Base-by-base conservation (phyloP, 1,139 yeast genomes). In the Blastobotrys buckinghamii region DNA sequence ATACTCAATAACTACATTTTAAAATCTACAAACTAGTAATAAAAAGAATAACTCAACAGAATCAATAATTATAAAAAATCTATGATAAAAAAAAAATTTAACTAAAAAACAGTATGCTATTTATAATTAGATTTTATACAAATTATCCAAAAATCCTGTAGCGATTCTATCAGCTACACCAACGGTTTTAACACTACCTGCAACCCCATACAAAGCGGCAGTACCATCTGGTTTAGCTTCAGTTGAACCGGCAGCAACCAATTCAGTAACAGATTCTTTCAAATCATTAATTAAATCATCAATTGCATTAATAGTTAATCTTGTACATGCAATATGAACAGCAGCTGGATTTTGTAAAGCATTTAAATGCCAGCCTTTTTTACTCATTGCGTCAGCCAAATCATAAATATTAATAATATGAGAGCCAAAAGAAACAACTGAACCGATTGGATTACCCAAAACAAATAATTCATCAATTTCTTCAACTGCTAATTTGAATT, bases 181-280 rank as follows among this genome's bases (percentile, higher is more conserved):
- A 0, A 81, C 77, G 0, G 97, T 87, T 51, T 78, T 72, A 32
- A 92, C 79, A 60, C 92, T 85, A 6, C 96, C 97, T 0, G 97
- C 97, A 44, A 90, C 95, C 56, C 98, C 97, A 62, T 92, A 92
- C 47, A 92, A 64, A 1, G 94, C 95, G 19, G 96, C 92, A 2
- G 95, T 87, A 32, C 75, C 74, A 16, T 71, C 65, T 7, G 63
- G 57, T 1, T 65, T 59, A 1, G 54, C 56, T 15, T 58, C 52
- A 2, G 59, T 62, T 2, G 70, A 59, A 26, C 60, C 67, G 37
- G 62, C 64, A 3, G 49, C 50, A 2, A 68, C 67, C 40, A 79
- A 62, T 40, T 73, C 77, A 19, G 61, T 58, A 1, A 84, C 79
- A 15, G 76, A 65, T 0, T 59, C 66, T 44, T 74, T 73, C 48